Evolutionary conservation across 2,329 filamentous ascomycete species (phyloP).

Genomic region (Thielaviopsis musarum): DNA sequence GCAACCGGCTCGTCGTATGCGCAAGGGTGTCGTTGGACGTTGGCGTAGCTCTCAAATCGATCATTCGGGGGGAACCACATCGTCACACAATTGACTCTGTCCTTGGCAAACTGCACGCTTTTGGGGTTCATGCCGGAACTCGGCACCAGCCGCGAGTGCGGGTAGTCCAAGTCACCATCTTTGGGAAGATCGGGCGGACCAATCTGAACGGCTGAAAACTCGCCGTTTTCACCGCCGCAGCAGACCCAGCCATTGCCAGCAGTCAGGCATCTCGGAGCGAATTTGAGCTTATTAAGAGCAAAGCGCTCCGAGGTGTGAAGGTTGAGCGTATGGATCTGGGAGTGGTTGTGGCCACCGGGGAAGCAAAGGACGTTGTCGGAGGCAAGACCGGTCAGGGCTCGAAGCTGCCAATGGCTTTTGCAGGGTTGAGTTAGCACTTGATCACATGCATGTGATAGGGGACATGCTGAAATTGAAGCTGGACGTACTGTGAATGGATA

Average conservation of each 20-base stretch:
- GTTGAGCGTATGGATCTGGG: constrained; percentile 48
- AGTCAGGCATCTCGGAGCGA: constrained; percentile 71
- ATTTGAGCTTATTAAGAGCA: constrained; percentile 42
- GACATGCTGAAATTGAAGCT: constrained; percentile 12
- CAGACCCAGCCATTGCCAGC: constrained; percentile 78
- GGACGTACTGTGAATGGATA: constrained; percentile 45
- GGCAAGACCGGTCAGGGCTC: constrained; percentile 73
- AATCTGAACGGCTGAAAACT: constrained; percentile 67
- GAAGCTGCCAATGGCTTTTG: constrained; percentile 69
- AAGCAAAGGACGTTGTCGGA: constrained; percentile 70
- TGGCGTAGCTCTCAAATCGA: constrained; percentile 14
- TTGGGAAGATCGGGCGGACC: constrained; percentile 8
- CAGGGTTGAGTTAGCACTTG: constrained; percentile 6
- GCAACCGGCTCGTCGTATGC: constrained; percentile 42
- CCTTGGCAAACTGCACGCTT: constrained; percentile 37
- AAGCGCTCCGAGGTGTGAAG: constrained; percentile 42
- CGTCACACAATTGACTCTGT: constrained; percentile 51
- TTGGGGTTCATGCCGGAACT: constrained; percentile 16
- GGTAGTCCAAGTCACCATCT: not conserved
- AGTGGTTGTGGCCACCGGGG: constrained; percentile 53
- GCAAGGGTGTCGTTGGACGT: constrained; percentile 11
- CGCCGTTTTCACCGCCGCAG: constrained; percentile 73
- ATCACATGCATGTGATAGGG: not conserved
- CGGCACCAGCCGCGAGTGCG: not conserved
- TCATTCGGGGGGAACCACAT: constrained; percentile 39